A percentile compares a stretch with the other conserved stretches of the same genome.
Conservation (phyloP, 139 green algal species). For the Asterochloris erici region DNA sequence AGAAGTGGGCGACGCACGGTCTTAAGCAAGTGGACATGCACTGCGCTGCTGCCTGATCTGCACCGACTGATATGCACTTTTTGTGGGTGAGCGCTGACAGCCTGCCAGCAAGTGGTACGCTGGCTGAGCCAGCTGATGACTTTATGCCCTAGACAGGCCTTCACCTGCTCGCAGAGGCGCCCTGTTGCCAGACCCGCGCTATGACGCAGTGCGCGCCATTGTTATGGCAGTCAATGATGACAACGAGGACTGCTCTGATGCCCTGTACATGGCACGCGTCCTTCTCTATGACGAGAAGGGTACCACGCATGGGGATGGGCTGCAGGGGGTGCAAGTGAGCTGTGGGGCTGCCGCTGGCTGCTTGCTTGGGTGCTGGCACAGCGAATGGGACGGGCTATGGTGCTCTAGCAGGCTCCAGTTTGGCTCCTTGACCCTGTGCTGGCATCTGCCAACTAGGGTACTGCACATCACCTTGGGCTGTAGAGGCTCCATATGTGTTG, state of each 20-base stretch:
- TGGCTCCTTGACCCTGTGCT: too few species aligned
- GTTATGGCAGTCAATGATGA: conserved; percentile 53
- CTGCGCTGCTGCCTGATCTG: neutral
- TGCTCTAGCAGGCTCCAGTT: too few species aligned
- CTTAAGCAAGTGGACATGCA: neutral
- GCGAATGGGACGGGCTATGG: too few species aligned
- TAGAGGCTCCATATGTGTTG: too few species aligned
- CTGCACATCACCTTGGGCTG: too few species aligned
- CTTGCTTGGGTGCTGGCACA: too few species aligned
- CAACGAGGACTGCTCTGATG: conserved; percentile 37
- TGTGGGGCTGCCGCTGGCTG: neutral
- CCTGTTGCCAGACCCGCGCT: conserved; percentile 79
- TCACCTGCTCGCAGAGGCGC: conserved; percentile 34
- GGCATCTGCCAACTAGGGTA: too few species aligned
- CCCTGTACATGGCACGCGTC: conserved; percentile 17
- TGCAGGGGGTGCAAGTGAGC: conserved; percentile 27
- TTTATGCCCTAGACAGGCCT: too few species aligned
- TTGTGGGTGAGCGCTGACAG: neutral
- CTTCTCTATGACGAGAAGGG: conserved; percentile 24
- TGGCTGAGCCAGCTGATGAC: too few species aligned
- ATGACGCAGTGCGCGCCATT: conserved; percentile 69
- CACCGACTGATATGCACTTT: neutral
- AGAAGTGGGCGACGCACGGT: neutral
- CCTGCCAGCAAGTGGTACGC: too few species aligned
- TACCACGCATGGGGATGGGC: conserved; percentile 18